Evolutionary conservation across 164 flowering plant genomes (phyloP).

Genomic region (Stephania cephalantha): DNA sequence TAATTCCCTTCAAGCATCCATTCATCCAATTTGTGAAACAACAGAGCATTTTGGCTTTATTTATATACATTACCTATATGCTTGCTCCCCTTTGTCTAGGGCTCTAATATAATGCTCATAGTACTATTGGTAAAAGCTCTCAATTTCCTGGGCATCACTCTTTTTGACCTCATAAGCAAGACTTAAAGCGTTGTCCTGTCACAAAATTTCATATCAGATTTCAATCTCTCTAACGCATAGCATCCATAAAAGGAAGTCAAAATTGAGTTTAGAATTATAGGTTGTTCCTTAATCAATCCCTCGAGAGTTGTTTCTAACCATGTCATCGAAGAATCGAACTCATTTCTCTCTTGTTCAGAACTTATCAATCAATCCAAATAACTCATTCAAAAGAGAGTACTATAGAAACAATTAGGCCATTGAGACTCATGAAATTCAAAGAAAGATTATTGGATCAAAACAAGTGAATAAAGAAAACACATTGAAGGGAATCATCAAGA

Average conservation of each 20-base stretch:
- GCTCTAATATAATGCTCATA: constrained; percentile 78
- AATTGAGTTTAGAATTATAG: not conserved
- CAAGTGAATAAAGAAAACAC: no score
- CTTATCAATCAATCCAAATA: not conserved
- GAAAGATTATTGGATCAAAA: no score
- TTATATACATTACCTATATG: constrained; percentile 60
- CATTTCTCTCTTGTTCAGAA: not conserved
- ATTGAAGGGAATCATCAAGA: no score
- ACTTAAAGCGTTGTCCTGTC: constrained; percentile 84
- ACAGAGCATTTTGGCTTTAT: not conserved
- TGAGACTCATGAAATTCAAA: no score
- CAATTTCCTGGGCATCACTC: constrained; percentile 93
- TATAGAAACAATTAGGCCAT: no score
- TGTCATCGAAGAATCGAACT: not conserved
- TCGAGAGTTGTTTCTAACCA: not conserved
- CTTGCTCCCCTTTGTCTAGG: constrained; percentile 87
- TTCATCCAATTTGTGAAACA: not conserved
- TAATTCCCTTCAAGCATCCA: not conserved
- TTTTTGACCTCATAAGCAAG: constrained; percentile 78
- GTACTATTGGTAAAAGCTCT: constrained; percentile 82
- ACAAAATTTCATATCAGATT: not conserved
- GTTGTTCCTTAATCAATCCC: not conserved
- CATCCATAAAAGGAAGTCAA: not conserved
- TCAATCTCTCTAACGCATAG: not conserved
- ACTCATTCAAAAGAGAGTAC: no score